Base-by-base conservation (phyloP, 192 early-diverging fungal genomes). In the Backusella circina region DNA sequence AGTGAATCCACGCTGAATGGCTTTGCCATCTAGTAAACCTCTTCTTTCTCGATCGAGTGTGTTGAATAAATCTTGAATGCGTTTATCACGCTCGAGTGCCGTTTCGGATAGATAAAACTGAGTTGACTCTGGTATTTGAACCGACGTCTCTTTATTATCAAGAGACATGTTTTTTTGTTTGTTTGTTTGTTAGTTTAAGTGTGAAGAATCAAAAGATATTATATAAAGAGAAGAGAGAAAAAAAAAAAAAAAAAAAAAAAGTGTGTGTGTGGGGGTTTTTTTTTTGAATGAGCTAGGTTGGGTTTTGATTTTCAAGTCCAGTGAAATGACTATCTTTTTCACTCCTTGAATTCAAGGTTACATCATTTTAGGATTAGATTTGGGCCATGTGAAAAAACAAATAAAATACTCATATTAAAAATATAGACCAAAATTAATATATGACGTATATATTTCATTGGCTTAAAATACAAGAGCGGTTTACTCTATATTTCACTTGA, bases 1-100 rank as follows among this genome's bases (percentile, higher is more conserved):
- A n/a, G 77, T 75, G 9, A 84, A 70, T 12, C 83, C 79, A 50
- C 75, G 76, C 35, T 74, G 71, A 33, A 84, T 78, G 16, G 65
- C 70, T 26, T 81, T 51, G 4, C 77, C 72, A 38, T 81, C 79
- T 32, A 84, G 37, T 7, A 77, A 64, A 13, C 82, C 82, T 39
- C 66, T 35, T 5, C 77, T 51, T 35, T 77, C 65, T 38, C 66
- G 65, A 35, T 80, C 79, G 7, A 83, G 50, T n/a, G 73, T 73
- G 23, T 74, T 69, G 38, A 83, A 83, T 12, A 80, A 72, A 26
- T 69, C 73, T 37, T 44, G 72, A 28, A 83, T 77, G 16, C 82
- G 82, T 5, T 35, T 36, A 23, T 77, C 54, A 35, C 79, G 71
- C 39, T 74, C 75, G 12, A 15, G 30, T 10, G 79, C 72, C 21